Evolutionary conservation across 2,329 filamentous ascomycete genomes (phyloP), one percentile per base, ranked within the genome.

Genomic region (Thelonectria discophora): DNA sequence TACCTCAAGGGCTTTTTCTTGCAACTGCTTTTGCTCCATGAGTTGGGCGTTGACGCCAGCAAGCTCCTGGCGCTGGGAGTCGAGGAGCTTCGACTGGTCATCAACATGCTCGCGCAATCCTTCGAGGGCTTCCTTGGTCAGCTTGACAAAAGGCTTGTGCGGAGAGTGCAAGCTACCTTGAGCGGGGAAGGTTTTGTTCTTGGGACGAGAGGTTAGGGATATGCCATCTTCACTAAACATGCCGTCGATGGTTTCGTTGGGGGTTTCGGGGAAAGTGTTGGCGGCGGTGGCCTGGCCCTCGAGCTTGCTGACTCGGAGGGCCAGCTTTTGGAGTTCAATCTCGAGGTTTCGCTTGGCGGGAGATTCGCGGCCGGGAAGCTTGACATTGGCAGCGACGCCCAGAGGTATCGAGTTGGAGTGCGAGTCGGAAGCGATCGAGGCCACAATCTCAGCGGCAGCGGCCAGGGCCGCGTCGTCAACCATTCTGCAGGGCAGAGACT

Each of bases 1-100:
- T 64, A 90, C 87, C 69, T 90, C 90, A 58, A 97, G 88, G 32
- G 92, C 91, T 73, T 88, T 87, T 77, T 94, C 91, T 74, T 96
- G 93, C 65, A 93, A 86, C 73, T 90, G 88, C 77, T 95, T 92
- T 75, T 97, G 93, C 78, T 94, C 88, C 59, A 92, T 85, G 54
- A 98, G 85, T 77, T 97, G 92, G 62, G 91, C 89, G 72, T 93
- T 93, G 66, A 97, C 91, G 73, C 90, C 90, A 62, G 90, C 89
- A 65, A 97, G 90, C 78, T 95, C 91, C 69, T 93, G 88, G 70
- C 91, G 91, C 77, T 97, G 94, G 71, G 86, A 91, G 77, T 92
- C 90, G 71, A 97, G 93, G 74, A 97, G 88, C 77, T 96, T 93
- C 59, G 94, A 94, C 80, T 98, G 93, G 76, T 94, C 92, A 75